phyloP scores from a whole-genome alignment of 78 protist genomes.

The Protostelium mycophagum region DNA sequence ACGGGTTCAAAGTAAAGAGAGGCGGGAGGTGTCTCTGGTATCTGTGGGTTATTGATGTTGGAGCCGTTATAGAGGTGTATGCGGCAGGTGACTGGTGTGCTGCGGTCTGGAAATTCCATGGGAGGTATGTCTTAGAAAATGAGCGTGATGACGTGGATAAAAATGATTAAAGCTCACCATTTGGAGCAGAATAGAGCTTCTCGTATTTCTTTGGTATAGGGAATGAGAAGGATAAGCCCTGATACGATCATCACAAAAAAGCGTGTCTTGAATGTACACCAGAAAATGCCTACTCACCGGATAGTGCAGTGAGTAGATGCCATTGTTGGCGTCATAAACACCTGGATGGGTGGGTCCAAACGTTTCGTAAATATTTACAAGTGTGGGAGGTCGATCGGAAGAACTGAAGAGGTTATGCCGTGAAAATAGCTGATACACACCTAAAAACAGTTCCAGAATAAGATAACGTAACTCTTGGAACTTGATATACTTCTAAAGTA shows the following conservation, averaged over 20 bases:
- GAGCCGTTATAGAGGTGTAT: slow-evolving; percentile 44
- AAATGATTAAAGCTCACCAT: background rate
- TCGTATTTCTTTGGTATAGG: slow-evolving; percentile 53
- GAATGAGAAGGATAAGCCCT: slow-evolving; percentile 63
- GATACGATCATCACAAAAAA: background rate
- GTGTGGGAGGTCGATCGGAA: slow-evolving; percentile 4
- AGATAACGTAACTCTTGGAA: slow-evolving; percentile 24
- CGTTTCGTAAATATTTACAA: slow-evolving; percentile 52
- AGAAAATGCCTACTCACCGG: slow-evolving; percentile 39
- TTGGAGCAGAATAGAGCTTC: slow-evolving; percentile 20
- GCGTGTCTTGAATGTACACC: background rate
- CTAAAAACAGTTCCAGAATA: slow-evolving; percentile 39
- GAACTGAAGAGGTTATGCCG: background rate
- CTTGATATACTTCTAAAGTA: slow-evolving; percentile 48
- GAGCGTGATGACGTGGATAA: background rate
- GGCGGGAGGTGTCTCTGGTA: background rate
- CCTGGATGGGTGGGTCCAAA: slow-evolving; percentile 70
- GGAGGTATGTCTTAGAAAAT: slow-evolving; percentile 32
- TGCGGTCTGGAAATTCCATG: slow-evolving; percentile 72
- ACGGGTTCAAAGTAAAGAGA: background rate
- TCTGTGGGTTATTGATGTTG: slow-evolving; percentile 9
- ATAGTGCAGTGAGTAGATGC: slow-evolving; percentile 56
- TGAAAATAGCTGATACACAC: slow-evolving; percentile 6
- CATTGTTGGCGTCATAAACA: slow-evolving; percentile 27
- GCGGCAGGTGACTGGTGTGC: slow-evolving; percentile 57